Evolutionary conservation across 2,329 filamentous ascomycete genomes (phyloP).

Genomic region (Incumbomyces delicatus): DNA sequence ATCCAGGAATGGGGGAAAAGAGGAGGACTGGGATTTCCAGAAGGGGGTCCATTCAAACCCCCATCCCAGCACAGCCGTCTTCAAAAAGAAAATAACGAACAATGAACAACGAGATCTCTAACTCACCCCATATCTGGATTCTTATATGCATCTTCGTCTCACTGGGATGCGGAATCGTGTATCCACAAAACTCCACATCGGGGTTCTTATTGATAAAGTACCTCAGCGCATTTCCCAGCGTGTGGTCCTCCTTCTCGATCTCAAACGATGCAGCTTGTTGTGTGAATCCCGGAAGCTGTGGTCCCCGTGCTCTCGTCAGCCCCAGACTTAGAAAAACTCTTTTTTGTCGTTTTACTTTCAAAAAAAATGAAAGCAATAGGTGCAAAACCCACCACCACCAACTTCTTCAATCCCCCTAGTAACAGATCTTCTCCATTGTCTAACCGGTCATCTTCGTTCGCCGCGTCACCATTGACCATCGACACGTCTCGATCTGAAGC

Average conservation of each 20-base stretch:
- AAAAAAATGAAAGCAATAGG: no score
- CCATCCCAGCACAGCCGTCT: neutral
- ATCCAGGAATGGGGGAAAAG: no score
- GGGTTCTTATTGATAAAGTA: conserved; percentile 99
- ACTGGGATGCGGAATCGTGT: conserved; percentile 93
- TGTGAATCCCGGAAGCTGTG: conserved; percentile 68
- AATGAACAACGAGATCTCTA: no score
- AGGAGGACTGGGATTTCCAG: no score
- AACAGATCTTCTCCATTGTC: conserved; percentile 6
- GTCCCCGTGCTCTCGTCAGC: neutral
- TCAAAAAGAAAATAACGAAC: neutral
- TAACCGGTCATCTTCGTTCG: neutral
- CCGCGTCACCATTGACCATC: neutral
- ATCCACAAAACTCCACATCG: conserved; percentile 94
- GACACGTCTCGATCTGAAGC: neutral
- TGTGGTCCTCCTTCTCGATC: conserved; percentile 89
- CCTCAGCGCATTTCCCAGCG: conserved; percentile 82
- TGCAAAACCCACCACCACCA: conserved; percentile 15
- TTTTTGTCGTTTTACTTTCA: no score
- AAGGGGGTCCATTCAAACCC: neutral
- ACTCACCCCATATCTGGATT: conserved; percentile 90
- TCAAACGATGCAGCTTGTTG: conserved; percentile 91
- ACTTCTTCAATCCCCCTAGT: conserved; percentile 15
- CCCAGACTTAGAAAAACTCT: no score
- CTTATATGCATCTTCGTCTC: conserved; percentile 94